Base-by-base conservation (phyloP, 1,284 basidiomycete species). In the Irpex rosettiformis region DNA sequence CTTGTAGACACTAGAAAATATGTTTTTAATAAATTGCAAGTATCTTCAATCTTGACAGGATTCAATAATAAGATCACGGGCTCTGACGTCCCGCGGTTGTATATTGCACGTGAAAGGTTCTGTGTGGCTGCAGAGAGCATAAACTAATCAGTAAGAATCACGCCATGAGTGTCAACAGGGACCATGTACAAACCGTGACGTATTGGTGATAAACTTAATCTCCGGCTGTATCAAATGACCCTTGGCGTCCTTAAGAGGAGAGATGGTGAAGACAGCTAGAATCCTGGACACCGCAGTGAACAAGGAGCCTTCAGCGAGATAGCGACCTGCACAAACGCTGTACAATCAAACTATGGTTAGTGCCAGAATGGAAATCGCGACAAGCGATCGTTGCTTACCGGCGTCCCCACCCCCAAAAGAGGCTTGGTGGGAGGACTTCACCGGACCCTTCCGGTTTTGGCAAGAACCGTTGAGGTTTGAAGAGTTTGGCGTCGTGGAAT, bases 321-420 rank as follows among this genome's bases (percentile, higher is more conserved):
- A 43, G 4, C 56, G 56, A 10, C 56, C 56, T 11, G 56, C 45
- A 49, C 56, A 57, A 4, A 57, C 52, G 16, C 56, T 45, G 49
- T 52, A 25, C 24, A 30, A 10, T 27, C 47, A 27, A 47, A 47
- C 4, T 47, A 18, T 24, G 33, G 33, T 37, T 7, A 37, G 7
- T 37, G 33, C n/a, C n/a, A n/a, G n/a, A n/a, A n/a, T n/a, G n/a
- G n/a, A n/a, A n/a, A n/a, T n/a, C n/a, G n/a, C n/a, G n/a, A n/a
- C n/a, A n/a, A n/a, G n/a, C n/a, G n/a, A n/a, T n/a, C n/a, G n/a
- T n/a, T n/a, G n/a, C 55, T 6, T 25, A 51, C 55, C 55, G 33
- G 8, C 55, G 55, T 1, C 55, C 55, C 28, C 27, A 56, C 1
- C 55, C 55, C 16, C 43, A 56, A 4, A 22, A 22, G 28, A 51